phyloP scores from a whole-genome alignment of 192 early-diverging fungal species.

The Jimgerdemannia flammicorona region DNA sequence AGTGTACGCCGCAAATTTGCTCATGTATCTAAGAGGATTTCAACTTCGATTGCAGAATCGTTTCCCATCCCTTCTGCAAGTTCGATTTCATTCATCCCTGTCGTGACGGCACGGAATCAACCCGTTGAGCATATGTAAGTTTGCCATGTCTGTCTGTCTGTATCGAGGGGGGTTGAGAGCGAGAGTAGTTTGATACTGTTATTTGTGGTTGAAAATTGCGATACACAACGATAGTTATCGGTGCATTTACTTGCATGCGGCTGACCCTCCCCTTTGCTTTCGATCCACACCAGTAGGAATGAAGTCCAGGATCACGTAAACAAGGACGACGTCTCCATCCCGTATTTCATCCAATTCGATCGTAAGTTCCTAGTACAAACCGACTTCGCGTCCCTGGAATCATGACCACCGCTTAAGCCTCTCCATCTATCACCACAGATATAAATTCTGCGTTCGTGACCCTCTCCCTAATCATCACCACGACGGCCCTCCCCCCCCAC shows the following conservation, averaged over 20 bases:
- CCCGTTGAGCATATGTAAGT: conserved; percentile 37
- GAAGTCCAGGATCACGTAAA: conserved; percentile 45
- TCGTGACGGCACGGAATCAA: conserved; percentile 40
- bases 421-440: conserved; percentile 21
- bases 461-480: conserved; percentile 40
- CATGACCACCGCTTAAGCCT: too few relatives aligned
- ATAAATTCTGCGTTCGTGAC: conserved; percentile 52
- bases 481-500: conserved; percentile 36
- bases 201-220: too few relatives aligned
- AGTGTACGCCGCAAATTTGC: too few relatives aligned
- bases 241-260: neutral
- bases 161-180: too few relatives aligned
- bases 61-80: conserved; percentile 50
- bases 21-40: too few relatives aligned
- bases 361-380: conserved; percentile 28
- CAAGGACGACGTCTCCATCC: conserved; percentile 36
- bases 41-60: conserved; percentile 21
- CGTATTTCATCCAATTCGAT: conserved; percentile 53
- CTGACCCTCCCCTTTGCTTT: neutral
- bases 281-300: conserved; percentile 28
- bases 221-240: too few relatives aligned
- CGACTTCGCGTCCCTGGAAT: neutral
- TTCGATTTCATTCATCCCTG: conserved; percentile 48
- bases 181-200: too few relatives aligned
- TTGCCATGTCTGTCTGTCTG: neutral